Conservation (phyloP, 1,284 basidiomycete species). For the Trichosporon ovoides region DNA sequence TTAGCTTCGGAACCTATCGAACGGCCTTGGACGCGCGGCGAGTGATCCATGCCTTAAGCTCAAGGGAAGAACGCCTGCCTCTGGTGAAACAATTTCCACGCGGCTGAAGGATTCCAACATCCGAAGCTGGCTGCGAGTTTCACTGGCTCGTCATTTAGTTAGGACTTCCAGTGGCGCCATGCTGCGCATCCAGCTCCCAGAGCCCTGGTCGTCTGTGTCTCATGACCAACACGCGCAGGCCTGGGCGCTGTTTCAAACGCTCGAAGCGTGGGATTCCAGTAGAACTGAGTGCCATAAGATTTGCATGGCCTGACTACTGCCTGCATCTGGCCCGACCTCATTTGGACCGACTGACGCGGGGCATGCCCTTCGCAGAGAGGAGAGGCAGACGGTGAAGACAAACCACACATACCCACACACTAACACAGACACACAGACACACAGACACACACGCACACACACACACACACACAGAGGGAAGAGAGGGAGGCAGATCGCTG, state of each 20-base stretch:
- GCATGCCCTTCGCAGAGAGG: too few species aligned
- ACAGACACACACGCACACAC: too few species aligned
- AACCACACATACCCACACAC: too few species aligned
- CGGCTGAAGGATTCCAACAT: not conserved
- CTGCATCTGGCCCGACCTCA: not conserved
- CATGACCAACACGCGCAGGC: not conserved
- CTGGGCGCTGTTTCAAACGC: not conserved
- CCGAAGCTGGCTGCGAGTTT: not conserved
- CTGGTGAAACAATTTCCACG: not conserved
- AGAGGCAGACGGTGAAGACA: too few species aligned
- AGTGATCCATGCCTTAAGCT: not conserved
- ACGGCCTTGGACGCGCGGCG: not conserved
- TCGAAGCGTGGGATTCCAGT: not conserved
- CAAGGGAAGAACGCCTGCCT: not conserved
- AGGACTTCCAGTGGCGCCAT: too few species aligned
- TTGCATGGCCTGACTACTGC: too few species aligned
- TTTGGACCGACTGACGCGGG: not conserved
- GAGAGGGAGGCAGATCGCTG: too few species aligned
- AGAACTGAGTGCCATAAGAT: not conserved
- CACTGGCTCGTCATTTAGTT: not conserved
- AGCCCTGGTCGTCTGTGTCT: too few species aligned
- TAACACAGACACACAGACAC: too few species aligned
- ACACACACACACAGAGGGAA: too few species aligned
- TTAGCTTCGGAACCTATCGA: not conserved
- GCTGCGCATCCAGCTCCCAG: too few species aligned